Evolutionary conservation across 2,329 filamentous ascomycete genomes (phyloP).

Genomic region (Camillea tinctor): DNA sequence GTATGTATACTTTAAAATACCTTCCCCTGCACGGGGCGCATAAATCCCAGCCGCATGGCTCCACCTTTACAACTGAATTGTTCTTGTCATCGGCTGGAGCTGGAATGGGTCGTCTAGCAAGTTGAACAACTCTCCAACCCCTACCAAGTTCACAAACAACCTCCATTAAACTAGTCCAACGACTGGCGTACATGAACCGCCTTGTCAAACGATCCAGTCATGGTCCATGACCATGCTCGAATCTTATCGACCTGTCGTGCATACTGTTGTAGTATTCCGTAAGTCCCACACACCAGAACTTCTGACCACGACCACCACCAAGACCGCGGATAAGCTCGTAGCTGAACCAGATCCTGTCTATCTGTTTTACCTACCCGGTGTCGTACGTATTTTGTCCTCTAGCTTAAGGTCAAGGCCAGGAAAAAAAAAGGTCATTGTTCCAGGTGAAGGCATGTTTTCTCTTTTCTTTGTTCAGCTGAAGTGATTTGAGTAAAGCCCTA

Average conservation of each 20-base stretch:
- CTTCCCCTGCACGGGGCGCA: not conserved
- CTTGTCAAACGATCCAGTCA: constrained; percentile 17
- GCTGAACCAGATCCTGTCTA: constrained; percentile 3
- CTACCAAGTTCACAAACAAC: constrained; percentile 1
- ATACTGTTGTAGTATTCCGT: constrained; percentile 8
- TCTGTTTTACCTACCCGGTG: not conserved
- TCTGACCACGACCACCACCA: constrained; percentile 6
- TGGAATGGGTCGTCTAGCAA: not conserved
- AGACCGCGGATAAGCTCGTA: constrained; percentile 6
- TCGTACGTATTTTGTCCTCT: not conserved
- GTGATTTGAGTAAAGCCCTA: not conserved
- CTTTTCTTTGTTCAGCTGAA: constrained; percentile 2
- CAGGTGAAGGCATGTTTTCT: not conserved
- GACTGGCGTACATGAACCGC: constrained; percentile 19
- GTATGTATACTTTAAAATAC: not conserved
- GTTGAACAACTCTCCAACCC: constrained; percentile 1
- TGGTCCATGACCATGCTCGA: constrained; percentile 3
- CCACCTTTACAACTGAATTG: not conserved
- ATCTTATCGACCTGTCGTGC: constrained; percentile 19
- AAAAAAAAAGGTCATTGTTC: not conserved
- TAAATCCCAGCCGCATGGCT: not conserved
- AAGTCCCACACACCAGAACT: constrained; percentile 7
- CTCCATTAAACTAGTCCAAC: not conserved
- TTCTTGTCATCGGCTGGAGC: constrained; percentile 2
- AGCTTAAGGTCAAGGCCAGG: not conserved